Conservation (phyloP, 345 rosid species). For the Tarenaya hassleriana region DNA sequence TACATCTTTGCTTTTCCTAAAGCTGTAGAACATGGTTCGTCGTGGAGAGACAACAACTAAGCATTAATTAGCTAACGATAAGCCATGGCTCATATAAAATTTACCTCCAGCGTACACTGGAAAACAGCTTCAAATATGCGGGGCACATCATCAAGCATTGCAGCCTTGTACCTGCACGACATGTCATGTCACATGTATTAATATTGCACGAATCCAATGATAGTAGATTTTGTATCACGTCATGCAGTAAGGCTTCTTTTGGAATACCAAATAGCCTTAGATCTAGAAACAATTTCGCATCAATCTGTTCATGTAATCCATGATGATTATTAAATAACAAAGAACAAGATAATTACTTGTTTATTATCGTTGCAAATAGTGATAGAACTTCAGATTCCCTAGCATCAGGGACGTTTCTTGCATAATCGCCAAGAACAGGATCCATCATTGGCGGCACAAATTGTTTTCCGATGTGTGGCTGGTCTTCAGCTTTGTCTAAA, state of each 20-base stretch:
- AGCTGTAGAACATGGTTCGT: neutral
- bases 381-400: constrained; percentile 98
- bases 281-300: no score
- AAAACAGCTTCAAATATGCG: constrained; percentile 97
- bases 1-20: no score
- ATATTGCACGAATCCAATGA: no score
- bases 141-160: constrained; percentile 96
- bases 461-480: constrained; percentile 93
- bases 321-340: neutral
- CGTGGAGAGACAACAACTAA: neutral
- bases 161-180: constrained; percentile 70
- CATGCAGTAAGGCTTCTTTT: no score
- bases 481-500: constrained; percentile 99
- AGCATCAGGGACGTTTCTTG: constrained; percentile 97
- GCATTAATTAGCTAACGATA: no score
- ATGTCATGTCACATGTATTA: neutral
- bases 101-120: constrained; percentile 97
- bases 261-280: no score
- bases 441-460: constrained; percentile 99
- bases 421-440: constrained; percentile 94
- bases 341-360: constrained; percentile 49
- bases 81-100: neutral
- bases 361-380: constrained; percentile 94
- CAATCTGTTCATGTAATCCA: no score
- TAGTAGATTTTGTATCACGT: no score